Evolutionary conservation across 1,139 yeast genomes (phyloP).

Genomic region (Eremothecium coryli): DNA sequence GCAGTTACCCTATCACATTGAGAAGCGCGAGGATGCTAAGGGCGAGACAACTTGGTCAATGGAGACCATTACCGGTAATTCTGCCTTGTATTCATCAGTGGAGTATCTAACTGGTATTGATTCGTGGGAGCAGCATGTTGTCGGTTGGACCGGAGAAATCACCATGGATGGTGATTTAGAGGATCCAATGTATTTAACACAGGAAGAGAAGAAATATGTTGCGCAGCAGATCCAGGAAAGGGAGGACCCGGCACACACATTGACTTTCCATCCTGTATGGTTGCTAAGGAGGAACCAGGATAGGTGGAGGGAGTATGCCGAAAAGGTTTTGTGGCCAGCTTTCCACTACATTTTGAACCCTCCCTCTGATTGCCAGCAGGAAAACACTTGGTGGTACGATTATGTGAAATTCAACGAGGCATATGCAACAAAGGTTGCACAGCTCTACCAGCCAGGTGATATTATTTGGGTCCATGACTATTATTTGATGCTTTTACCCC

Average conservation of each 20-base stretch:
- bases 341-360: constrained; percentile 80
- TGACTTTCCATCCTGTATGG: constrained; percentile 78
- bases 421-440: constrained; percentile 66
- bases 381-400: constrained; percentile 80
- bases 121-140: constrained; percentile 77
- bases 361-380: constrained; percentile 60
- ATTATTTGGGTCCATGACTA: constrained; percentile 94
- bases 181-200: constrained; percentile 55
- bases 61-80: constrained; percentile 67
- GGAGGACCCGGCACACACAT: constrained; percentile 37
- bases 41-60: constrained; percentile 39
- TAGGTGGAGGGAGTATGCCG: constrained; percentile 85
- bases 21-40: constrained; percentile 16
- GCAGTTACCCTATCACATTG: constrained; percentile 30
- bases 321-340: constrained; percentile 86
- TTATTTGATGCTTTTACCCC: constrained; percentile 76
- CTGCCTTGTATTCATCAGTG: constrained; percentile 74
- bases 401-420: constrained; percentile 87
- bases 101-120: constrained; percentile 54
- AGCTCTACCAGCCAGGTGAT: constrained; percentile 79
- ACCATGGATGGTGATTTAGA: constrained; percentile 32
- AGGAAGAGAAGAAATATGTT: constrained; percentile 40
- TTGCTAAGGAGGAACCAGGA: constrained; percentile 56
- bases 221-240: constrained; percentile 30
- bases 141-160: constrained; percentile 96